Evolutionary conservation across 2,329 filamentous ascomycete genomes (phyloP).

Genomic region (Calonectria hawksworthii): DNA sequence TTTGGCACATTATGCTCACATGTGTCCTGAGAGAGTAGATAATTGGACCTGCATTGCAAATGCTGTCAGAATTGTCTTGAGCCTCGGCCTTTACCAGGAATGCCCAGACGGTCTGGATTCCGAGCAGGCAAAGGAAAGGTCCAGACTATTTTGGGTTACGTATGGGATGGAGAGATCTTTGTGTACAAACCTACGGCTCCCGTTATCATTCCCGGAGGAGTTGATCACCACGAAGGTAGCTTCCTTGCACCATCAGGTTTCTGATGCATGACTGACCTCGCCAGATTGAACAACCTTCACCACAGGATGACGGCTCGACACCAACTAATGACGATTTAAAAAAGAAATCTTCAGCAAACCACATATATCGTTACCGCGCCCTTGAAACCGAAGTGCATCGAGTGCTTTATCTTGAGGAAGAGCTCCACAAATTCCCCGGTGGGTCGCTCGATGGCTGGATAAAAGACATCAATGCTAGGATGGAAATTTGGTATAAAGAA

Average conservation of each 20-base stretch:
- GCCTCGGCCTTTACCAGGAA: neutral
- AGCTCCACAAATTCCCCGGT: neutral
- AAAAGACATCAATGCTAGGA: neutral
- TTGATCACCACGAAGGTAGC: neutral
- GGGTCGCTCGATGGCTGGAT: neutral
- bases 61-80: constrained; percentile 3
- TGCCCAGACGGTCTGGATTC: neutral
- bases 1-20: constrained; percentile 4
- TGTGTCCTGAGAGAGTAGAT: constrained; percentile 1
- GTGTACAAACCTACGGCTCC: neutral
- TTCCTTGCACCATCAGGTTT: no score
- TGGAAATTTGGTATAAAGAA: constrained; percentile 10
- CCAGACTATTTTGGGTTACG: neutral
- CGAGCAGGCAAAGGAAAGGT: neutral
- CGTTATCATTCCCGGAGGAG: neutral
- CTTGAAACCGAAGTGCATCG: neutral
- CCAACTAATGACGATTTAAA: neutral
- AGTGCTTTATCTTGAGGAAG: constrained; percentile 3
- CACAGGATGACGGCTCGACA: neutral
- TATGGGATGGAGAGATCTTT: constrained; percentile 5
- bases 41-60: constrained; percentile 6
- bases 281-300: neutral
- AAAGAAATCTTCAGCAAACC: constrained; percentile 3
- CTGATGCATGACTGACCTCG: neutral
- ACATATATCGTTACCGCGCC: neutral